Conservation (phyloP, 345 rosid species). For the Populus euphratica region DNA sequence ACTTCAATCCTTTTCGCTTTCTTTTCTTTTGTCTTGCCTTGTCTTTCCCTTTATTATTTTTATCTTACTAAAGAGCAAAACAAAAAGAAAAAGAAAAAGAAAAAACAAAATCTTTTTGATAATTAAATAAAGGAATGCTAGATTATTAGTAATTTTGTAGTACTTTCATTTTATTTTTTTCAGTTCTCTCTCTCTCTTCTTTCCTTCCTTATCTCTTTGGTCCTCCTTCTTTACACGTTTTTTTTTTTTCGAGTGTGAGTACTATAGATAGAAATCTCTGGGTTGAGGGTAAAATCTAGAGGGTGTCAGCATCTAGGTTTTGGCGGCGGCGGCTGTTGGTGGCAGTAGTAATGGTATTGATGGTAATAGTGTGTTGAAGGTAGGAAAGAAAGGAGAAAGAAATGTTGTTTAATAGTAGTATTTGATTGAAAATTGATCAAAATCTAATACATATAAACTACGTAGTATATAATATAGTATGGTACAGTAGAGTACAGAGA, state of each 20-base stretch:
- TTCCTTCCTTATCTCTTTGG: not conserved
- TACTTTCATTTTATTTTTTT: too few species aligned
- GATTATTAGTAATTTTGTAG: too few species aligned
- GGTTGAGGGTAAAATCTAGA: slow-evolving; percentile 33
- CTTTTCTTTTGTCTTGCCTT: slow-evolving; percentile 11
- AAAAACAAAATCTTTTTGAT: not conserved
- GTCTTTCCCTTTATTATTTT: slow-evolving; percentile 19
- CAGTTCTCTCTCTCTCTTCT: not conserved
- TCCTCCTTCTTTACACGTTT: not conserved
- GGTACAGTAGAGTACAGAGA: not conserved
- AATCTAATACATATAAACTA: not conserved
- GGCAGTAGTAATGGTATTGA: not conserved
- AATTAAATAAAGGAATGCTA: not conserved
- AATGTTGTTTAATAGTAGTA: not conserved
- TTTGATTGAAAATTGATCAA: not conserved
- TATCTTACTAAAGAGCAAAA: not conserved
- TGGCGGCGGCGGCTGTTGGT: not conserved
- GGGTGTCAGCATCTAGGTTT: slow-evolving; percentile 47
- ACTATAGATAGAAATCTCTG: not conserved
- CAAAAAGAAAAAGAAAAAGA: not conserved
- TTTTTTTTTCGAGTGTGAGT: not conserved
- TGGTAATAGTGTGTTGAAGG: not conserved
- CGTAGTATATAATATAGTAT: not conserved
- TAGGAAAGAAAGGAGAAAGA: not conserved
- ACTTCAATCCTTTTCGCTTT: slow-evolving; percentile 32